These are phyloP conservation scores for Eimeria praecox DNA, from an alignment of 169 alveolate genomes.

Conservation along the genomic window DNA sequence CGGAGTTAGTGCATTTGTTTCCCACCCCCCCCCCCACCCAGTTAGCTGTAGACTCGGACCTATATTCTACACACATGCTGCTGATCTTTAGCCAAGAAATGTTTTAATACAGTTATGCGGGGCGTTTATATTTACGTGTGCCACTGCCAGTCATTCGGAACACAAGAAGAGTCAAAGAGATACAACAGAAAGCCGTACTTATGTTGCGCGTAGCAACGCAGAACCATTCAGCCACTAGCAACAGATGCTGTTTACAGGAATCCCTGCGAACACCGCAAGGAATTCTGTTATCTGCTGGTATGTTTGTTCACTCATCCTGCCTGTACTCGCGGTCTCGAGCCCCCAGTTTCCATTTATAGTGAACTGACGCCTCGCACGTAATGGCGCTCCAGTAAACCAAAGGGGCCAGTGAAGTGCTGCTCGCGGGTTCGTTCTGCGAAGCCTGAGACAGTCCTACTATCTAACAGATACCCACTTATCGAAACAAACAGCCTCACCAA, in stretches of 20 bases:
- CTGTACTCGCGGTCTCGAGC: background rate
- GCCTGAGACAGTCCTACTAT: background rate
- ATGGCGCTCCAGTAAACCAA: background rate
- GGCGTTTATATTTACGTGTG: background rate
- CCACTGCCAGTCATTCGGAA: background rate
- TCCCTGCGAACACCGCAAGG: background rate
- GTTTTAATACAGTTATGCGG: background rate
- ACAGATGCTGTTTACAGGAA: background rate
- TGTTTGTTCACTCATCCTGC: background rate
- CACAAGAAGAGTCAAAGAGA: background rate
- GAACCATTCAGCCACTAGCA: background rate
- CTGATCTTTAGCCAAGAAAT: background rate
- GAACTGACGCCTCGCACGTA: background rate
- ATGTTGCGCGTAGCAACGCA: background rate
- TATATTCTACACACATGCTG: background rate
- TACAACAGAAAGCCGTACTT: background rate
- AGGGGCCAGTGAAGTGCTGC: constrained; percentile 1
- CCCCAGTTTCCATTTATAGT: background rate
- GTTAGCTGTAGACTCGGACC: background rate
- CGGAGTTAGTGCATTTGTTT: background rate
- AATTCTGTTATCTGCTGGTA: background rate
- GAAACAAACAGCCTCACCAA: constrained; percentile 13
- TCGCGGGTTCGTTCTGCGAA: constrained; percentile 8
- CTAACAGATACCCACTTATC: background rate
- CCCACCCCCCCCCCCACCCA: background rate